Conservation (phyloP, 306 rosid species). For the Cyclanthera cordifolia region DNA sequence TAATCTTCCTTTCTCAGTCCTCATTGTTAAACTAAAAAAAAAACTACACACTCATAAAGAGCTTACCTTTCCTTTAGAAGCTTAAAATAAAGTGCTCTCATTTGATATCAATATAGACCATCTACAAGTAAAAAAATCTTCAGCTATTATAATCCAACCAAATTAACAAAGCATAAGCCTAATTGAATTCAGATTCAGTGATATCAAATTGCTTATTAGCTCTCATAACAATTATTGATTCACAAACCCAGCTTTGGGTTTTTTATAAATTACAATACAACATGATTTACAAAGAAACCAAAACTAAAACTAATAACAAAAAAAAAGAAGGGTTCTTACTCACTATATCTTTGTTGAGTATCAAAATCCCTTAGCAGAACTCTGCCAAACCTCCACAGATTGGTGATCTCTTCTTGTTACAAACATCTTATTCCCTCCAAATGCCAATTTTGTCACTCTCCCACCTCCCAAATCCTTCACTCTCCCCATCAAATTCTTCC, state of each 20-base stretch:
- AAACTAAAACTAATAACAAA: neutral
- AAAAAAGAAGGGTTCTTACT: neutral
- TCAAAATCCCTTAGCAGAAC: conserved; percentile 49
- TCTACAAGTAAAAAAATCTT: neutral
- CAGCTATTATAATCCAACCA: neutral
- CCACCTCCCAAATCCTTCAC: conserved; percentile 59
- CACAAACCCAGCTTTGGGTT: neutral
- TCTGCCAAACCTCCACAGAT: conserved; percentile 86
- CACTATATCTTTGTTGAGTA: neutral
- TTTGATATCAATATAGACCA: neutral
- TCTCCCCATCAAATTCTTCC: conserved; percentile 48
- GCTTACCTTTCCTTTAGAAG: too few relatives aligned
- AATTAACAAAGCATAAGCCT: neutral
- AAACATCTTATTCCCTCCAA: conserved; percentile 92
- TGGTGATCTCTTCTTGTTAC: conserved; percentile 66
- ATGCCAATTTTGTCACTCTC: conserved; percentile 46
- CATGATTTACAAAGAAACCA: neutral
- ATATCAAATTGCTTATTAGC: neutral
- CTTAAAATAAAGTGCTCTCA: too few relatives aligned
- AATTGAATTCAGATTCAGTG: neutral
- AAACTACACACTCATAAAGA: too few relatives aligned
- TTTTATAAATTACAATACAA: neutral
- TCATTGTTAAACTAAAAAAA: too few relatives aligned
- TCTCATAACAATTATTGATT: neutral
- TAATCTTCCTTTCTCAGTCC: too few relatives aligned